phyloP scores from a whole-genome alignment of 1,139 yeast species.

The Yamadazyma friedrichii region DNA sequence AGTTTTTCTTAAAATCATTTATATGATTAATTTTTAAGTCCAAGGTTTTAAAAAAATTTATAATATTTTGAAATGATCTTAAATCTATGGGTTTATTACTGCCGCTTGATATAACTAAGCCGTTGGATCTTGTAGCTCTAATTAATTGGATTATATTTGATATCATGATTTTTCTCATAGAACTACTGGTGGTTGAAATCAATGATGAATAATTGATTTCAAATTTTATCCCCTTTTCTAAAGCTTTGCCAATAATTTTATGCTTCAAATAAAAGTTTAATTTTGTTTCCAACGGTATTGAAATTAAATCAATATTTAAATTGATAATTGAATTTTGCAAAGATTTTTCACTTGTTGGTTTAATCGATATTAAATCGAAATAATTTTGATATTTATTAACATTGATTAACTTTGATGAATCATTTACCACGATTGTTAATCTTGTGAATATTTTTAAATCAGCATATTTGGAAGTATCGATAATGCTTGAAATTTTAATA shows the following conservation, averaged over 20 bases:
- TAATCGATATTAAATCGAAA: slow-evolving; percentile 80
- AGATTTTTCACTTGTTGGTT: slow-evolving; percentile 79
- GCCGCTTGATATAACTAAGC: slow-evolving; percentile 78
- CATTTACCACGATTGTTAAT: slow-evolving; percentile 72
- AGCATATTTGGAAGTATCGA: slow-evolving; percentile 24
- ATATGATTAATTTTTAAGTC: slow-evolving; percentile 70
- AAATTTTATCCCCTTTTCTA: slow-evolving; percentile 76
- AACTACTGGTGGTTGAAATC: slow-evolving; percentile 26
- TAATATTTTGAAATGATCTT: slow-evolving; percentile 67
- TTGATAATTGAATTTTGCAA: slow-evolving; percentile 70
- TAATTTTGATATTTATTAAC: slow-evolving; percentile 57
- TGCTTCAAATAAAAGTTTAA: slow-evolving; percentile 80
- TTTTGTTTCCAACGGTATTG: slow-evolving; percentile 64
- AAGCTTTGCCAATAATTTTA: slow-evolving; percentile 79
- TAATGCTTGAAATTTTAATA: slow-evolving; percentile 27
- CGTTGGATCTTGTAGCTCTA: slow-evolving; percentile 81
- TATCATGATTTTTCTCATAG: slow-evolving; percentile 57
- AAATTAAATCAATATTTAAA: slow-evolving; percentile 75
- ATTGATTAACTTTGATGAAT: slow-evolving; percentile 74
- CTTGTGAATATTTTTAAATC: slow-evolving; percentile 60
- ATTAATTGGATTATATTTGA: slow-evolving; percentile 72
- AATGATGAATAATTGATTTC: slow-evolving; percentile 72
- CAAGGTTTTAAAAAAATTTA: slow-evolving; percentile 62
- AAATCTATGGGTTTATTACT: slow-evolving; percentile 57
- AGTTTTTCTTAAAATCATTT: slow-evolving; percentile 56